Evolutionary conservation across 2,329 filamentous ascomycete genomes (phyloP).

Genomic region (Colletotrichum truncatum): DNA sequence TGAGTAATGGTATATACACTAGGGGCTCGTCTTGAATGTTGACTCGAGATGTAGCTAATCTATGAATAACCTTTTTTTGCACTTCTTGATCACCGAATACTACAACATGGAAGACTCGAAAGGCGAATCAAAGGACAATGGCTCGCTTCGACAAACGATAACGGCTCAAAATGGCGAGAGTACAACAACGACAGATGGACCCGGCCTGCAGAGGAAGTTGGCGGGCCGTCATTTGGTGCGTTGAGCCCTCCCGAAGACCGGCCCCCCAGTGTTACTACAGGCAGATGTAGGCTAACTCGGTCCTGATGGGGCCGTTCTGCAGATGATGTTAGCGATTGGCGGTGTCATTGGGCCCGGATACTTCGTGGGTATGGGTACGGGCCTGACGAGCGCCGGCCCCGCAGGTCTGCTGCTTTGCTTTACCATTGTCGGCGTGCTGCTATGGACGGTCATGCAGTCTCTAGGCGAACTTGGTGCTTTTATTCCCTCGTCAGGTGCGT

Average conservation of each 20-base stretch:
- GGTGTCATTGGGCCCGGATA: constrained; percentile 69
- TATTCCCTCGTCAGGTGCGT: neutral
- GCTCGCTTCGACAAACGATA: neutral
- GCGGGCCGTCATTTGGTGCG: neutral
- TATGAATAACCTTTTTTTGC: neutral
- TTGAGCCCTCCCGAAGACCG: neutral
- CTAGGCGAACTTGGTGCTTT: constrained; percentile 54
- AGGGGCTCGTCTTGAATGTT: too few relatives aligned
- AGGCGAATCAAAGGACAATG: constrained; percentile 1
- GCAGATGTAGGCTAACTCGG: neutral
- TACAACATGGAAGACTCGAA: neutral
- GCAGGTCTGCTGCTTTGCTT: constrained; percentile 67
- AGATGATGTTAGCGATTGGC: constrained; percentile 74
- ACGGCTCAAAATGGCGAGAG: neutral
- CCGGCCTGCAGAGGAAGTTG: neutral
- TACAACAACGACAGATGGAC: neutral
- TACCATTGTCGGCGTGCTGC: constrained; percentile 63
- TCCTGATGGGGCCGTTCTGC: constrained; percentile 35
- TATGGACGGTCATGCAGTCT: constrained; percentile 67
- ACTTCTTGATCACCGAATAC: neutral
- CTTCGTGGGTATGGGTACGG: constrained; percentile 70
- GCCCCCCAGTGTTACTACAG: neutral
- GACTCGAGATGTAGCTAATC: too few relatives aligned
- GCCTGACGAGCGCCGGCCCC: constrained; percentile 67
- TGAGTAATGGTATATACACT: neutral